Evolutionary conservation across 176 grass and related monocot genomes (phyloP).

Genomic region (Carex scoparia): DNA sequence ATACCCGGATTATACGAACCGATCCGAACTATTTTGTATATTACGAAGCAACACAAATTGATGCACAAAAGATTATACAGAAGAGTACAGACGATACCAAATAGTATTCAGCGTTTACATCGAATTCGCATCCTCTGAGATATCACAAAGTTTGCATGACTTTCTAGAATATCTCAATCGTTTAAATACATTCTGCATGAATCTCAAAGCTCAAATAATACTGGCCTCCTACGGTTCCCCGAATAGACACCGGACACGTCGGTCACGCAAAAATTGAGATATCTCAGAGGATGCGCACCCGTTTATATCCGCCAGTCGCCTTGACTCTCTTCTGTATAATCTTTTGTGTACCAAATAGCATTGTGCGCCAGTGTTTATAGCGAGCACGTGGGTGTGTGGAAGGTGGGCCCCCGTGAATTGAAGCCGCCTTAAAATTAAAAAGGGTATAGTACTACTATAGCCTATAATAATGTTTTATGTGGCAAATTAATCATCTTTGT

Average conservation of each 20-base stretch:
- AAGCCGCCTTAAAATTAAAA: neutral
- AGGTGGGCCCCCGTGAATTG: neutral
- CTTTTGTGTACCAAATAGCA: neutral
- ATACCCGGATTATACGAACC: no score
- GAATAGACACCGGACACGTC: neutral
- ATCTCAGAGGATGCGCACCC: no score
- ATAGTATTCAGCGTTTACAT: neutral
- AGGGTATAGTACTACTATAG: no score
- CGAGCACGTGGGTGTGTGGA: neutral
- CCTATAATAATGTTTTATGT: no score
- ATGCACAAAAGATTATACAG: neutral
- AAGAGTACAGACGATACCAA: neutral
- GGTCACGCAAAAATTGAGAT: neutral
- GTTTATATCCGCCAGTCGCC: neutral
- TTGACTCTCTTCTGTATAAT: neutral
- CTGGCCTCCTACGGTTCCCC: no score
- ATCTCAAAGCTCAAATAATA: no score
- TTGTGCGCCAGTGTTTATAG: neutral
- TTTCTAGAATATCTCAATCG: no score
- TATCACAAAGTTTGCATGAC: no score
- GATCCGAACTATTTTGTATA: no score
- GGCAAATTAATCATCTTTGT: neutral
- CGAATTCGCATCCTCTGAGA: no score
- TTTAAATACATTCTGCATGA: no score
- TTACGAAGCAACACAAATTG: neutral